Evolutionary conservation across 2,329 filamentous ascomycete species (phyloP), one percentile per base, ranked within the genome.

Genomic region (Tolypocladium inflatum): DNA sequence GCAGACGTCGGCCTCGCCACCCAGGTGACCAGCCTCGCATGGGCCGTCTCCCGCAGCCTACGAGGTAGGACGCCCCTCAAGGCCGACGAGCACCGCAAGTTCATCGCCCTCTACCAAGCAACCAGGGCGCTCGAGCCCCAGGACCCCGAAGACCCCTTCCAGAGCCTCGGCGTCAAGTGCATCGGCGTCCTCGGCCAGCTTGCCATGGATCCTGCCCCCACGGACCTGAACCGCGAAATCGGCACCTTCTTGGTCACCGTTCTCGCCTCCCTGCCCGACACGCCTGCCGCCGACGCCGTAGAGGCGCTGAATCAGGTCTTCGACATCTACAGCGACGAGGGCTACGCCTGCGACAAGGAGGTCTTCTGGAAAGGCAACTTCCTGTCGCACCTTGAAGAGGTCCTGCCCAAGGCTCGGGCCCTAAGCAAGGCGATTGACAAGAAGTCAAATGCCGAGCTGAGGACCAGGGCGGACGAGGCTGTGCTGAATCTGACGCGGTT

Each of bases 301-400:
- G 85, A 88, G 71, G 82, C 83, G 19, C 72, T 88, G 50, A 83
- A 88, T 70, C 83, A 87, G 68, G 61, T 89, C 21, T 86, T 87
- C 63, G 86, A 88, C 63, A 78, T 89, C 9, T 89, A 88, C 70
- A 81, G 78, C 33, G 82, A 88, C 66, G 83, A 85, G 68, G 76
- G 75, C 15, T 77, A 74, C 57, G 73, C 77, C 13, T 85, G 80
- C 66, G 86, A 88, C 66, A 75, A 73, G 58, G 77, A 80, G 33
- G 84, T 88, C 2, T 89, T 88, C 70, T 87, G 85, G 81, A 78
- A 78, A 63, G 78, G 84, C 61, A 76, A 76, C 61, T 84, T 88
- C 65, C 68, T 85, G 57, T 76, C 78, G 63, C 82, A 84, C 60
- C 71, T 89, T 2, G 81, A 85, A 62, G 79, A 77, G 19, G 71